phyloP scores from a whole-genome alignment of 345 rosid species.

The Streptanthus diversifolius region DNA sequence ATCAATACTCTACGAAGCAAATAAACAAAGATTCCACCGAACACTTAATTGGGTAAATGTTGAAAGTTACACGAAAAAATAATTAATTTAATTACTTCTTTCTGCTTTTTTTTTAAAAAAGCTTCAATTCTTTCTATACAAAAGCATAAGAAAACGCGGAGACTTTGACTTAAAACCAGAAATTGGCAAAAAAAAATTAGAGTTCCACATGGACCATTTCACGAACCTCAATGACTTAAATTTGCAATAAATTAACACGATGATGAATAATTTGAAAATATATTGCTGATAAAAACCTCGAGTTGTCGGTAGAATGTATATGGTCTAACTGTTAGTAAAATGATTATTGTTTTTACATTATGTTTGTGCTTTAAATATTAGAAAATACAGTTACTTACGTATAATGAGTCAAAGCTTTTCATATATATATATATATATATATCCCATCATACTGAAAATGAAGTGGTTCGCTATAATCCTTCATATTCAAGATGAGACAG shows the following conservation, averaged over 20 bases:
- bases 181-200: neutral
- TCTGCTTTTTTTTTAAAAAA: neutral
- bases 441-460: neutral
- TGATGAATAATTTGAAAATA: neutral
- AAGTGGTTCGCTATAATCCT: neutral
- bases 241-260: neutral
- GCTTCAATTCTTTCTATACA: neutral
- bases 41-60: neutral
- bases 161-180: conserved; percentile 23
- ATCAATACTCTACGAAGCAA: neutral
- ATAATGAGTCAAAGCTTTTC: neutral
- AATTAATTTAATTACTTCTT: neutral
- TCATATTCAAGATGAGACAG: neutral
- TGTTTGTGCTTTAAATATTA: neutral
- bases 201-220: conserved; percentile 19
- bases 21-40: neutral
- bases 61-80: neutral
- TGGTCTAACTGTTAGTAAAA: neutral
- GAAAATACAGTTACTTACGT: neutral
- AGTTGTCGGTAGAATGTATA: neutral
- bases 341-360: neutral
- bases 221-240: conserved; percentile 6
- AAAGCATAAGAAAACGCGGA: conserved; percentile 7
- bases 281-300: neutral
- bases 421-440: no score